phyloP scores from a whole-genome alignment of 2,329 filamentous ascomycete genomes.

The Pseudogymnoascus sp. region DNA sequence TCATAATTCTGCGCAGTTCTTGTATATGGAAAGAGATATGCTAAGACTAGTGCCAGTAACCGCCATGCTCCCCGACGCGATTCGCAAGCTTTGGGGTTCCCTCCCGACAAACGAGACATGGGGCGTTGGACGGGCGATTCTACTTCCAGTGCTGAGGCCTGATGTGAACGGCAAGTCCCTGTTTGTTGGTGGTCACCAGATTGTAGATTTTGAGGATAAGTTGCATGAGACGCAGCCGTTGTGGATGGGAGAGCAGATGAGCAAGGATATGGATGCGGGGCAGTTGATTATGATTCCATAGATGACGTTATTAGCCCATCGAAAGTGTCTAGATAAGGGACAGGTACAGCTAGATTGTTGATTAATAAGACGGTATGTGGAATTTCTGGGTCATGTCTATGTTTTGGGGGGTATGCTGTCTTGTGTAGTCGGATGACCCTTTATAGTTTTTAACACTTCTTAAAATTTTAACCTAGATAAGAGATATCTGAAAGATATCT shows the following conservation, averaged over 20 bases:
- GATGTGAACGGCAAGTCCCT: constrained; percentile 13
- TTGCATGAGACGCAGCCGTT: constrained; percentile 10
- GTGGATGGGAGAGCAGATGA: constrained; percentile 15
- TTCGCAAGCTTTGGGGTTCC: background rate
- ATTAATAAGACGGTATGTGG: no score
- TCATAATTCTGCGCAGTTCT: background rate
- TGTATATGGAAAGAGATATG: no score
- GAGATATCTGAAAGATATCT: no score
- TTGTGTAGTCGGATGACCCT: no score
- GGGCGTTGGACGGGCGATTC: background rate
- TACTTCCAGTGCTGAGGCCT: background rate
- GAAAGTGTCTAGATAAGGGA: no score
- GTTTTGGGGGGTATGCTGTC: no score
- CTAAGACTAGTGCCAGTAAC: background rate
- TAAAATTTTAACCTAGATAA: no score
- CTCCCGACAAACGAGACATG: constrained; percentile 9
- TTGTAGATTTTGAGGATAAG: constrained; percentile 15
- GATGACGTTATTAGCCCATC: no score
- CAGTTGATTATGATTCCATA: background rate
- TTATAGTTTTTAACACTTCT: no score
- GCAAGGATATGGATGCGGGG: constrained; percentile 2
- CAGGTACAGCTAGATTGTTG: no score
- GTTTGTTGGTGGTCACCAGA: constrained; percentile 13
- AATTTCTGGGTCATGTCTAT: no score
- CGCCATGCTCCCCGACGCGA: background rate